phyloP scores from a whole-genome alignment of 2,329 filamentous ascomycete genomes.

The Phialophora macrospora region DNA sequence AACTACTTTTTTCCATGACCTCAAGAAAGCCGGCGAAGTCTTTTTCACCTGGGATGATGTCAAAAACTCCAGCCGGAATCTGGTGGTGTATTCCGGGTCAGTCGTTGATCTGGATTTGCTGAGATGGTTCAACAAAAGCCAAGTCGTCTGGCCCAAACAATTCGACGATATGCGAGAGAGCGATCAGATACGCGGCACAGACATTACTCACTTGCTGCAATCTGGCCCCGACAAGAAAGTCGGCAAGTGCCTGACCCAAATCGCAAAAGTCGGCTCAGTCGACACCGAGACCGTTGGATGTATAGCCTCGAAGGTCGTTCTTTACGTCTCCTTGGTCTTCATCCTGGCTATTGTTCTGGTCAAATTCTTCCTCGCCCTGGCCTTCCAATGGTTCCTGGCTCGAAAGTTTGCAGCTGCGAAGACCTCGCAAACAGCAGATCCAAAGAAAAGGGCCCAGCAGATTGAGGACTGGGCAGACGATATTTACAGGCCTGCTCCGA shows the following conservation, averaged over 20 bases:
- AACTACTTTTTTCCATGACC: conserved; percentile 71
- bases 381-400: conserved; percentile 97
- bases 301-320: conserved; percentile 94
- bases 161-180: conserved; percentile 81
- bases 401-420: conserved; percentile 82
- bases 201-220: conserved; percentile 88
- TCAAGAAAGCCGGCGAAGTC: conserved; percentile 77
- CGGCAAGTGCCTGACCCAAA: conserved; percentile 86
- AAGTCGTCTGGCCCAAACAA: conserved; percentile 74
- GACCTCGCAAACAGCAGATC: conserved; percentile 79
- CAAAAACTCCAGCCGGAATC: conserved; percentile 82
- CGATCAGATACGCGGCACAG: conserved; percentile 74
- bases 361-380: conserved; percentile 84
- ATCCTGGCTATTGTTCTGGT: conserved; percentile 86
- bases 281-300: conserved; percentile 96
- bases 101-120: conserved; percentile 89
- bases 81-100: conserved; percentile 91
- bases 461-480: conserved; percentile 99
- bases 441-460: conserved; percentile 83
- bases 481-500: conserved; percentile 88
- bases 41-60: conserved; percentile 97
- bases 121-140: conserved; percentile 82
- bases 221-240: conserved; percentile 76
- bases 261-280: conserved; percentile 92
- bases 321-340: conserved; percentile 89